Percentiles rank a stretch among this genome's conserved stretches.
Evolutionary conservation across 805 yeast genomes (phyloP).

Genomic region (Candida lessepsii): DNA sequence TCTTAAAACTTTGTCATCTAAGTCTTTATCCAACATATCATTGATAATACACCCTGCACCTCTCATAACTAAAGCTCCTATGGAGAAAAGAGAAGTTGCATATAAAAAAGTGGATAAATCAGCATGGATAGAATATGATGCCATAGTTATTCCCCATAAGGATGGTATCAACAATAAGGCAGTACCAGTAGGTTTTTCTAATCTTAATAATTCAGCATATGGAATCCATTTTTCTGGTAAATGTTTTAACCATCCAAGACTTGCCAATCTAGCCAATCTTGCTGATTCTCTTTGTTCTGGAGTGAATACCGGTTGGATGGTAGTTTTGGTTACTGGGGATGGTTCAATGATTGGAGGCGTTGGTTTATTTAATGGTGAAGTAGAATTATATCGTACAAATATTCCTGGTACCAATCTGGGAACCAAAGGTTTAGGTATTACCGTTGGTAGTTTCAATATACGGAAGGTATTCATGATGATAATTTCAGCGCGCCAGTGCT

Average conservation of each 20-base stretch:
- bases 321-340: neutral
- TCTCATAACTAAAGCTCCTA: slow-evolving; percentile 89
- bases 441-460: neutral
- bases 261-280: slow-evolving; percentile 46
- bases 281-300: slow-evolving; percentile 51
- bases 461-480: slow-evolving; percentile 1
- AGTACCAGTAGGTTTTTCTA: slow-evolving; percentile 97
- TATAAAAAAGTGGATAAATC: slow-evolving; percentile 60
- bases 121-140: slow-evolving; percentile 72
- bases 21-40: slow-evolving; percentile 79
- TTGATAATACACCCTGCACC: slow-evolving; percentile 98
- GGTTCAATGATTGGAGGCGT: neutral
- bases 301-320: slow-evolving; percentile 19
- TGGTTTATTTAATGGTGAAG: neutral
- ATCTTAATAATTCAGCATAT: slow-evolving; percentile 85
- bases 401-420: neutral
- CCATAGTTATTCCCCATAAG: slow-evolving; percentile 91
- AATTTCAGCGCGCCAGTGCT: too few species aligned
- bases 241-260: slow-evolving; percentile 47
- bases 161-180: slow-evolving; percentile 80
- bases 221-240: slow-evolving; percentile 80
- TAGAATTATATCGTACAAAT: neutral
- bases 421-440: neutral
- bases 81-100: slow-evolving; percentile 68
- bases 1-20: slow-evolving; percentile 83